Conservation (phyloP, 2,329 filamentous ascomycete genomes). For the Penicillium sp. region DNA sequence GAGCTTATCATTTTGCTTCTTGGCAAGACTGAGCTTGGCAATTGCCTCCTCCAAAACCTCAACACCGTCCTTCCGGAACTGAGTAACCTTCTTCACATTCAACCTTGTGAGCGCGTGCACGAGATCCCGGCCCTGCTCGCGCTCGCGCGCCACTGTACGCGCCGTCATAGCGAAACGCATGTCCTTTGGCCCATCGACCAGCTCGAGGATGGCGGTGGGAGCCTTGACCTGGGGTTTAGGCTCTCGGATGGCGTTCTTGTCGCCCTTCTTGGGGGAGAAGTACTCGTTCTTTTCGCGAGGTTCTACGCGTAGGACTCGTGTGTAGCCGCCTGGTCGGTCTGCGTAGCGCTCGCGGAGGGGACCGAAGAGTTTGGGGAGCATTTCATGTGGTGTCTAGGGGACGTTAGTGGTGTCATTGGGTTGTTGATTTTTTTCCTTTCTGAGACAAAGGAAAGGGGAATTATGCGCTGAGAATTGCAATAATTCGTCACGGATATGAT, state of each 20-base stretch:
- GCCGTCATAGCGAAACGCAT: constrained; percentile 94
- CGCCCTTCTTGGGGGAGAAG: constrained; percentile 18
- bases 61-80: constrained; percentile 66
- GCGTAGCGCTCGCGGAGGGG: constrained; percentile 76
- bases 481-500: background rate
- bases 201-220: constrained; percentile 83
- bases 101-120: constrained; percentile 69
- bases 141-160: constrained; percentile 67
- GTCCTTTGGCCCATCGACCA: constrained; percentile 91
- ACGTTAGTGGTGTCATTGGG: constrained; percentile 1
- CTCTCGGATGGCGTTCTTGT: constrained; percentile 15
- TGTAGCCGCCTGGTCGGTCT: constrained; percentile 83
- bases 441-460: background rate
- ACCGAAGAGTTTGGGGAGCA: constrained; percentile 82
- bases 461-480: background rate
- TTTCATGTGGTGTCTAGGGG: constrained; percentile 39
- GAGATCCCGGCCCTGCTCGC: constrained; percentile 51
- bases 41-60: constrained; percentile 64
- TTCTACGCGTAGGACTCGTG: constrained; percentile 87
- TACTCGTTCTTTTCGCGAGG: constrained; percentile 60
- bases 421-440: background rate
- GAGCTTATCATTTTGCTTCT: constrained; percentile 31
- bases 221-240: constrained; percentile 68
- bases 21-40: constrained; percentile 54
- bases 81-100: constrained; percentile 82